Percentiles rank a stretch among this genome's conserved stretches.
These are phyloP conservation scores for Epichloe elymi DNA, from an alignment of 2,329 filamentous ascomycete genomes.

Conservation along the genomic window DNA sequence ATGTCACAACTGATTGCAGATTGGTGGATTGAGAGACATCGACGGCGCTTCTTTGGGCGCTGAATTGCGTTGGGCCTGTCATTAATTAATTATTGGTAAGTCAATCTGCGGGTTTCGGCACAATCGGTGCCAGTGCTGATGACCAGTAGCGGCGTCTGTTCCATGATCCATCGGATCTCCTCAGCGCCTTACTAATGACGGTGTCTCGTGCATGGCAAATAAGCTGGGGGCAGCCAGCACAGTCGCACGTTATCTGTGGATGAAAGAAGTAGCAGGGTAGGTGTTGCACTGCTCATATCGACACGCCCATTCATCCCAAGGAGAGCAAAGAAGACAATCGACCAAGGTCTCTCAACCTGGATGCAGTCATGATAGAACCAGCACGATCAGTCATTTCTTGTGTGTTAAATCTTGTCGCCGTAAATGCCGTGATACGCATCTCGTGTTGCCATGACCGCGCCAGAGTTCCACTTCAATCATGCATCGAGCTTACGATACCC, in stretches of 20 bases:
- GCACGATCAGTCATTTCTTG: not conserved
- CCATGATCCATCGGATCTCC: not conserved
- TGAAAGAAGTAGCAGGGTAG: not conserved
- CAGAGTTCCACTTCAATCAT: not conserved
- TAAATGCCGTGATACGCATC: not conserved
- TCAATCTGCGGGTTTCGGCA: too few relatives aligned
- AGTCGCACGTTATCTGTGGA: not conserved
- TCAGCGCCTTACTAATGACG: not conserved
- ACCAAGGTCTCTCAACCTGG: not conserved
- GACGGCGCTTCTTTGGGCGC: too few relatives aligned
- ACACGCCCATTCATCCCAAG: too few relatives aligned
- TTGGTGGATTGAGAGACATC: too few relatives aligned
- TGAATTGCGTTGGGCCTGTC: too few relatives aligned
- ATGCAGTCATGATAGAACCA: not conserved
- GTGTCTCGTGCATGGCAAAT: too few relatives aligned
- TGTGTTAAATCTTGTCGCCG: not conserved
- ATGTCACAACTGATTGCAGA: too few relatives aligned
- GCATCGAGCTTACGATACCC: not conserved
- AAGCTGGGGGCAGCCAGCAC: not conserved
- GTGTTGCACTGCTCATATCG: too few relatives aligned
- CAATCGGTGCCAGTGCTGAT: not conserved
- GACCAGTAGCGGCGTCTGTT: not conserved
- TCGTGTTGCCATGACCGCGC: constrained; percentile 1
- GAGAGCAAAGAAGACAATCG: not conserved
- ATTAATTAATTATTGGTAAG: too few relatives aligned